Evolutionary conservation across 2,329 filamentous ascomycete genomes (phyloP).

Genomic region (Thermothelomyces thermophilus): DNA sequence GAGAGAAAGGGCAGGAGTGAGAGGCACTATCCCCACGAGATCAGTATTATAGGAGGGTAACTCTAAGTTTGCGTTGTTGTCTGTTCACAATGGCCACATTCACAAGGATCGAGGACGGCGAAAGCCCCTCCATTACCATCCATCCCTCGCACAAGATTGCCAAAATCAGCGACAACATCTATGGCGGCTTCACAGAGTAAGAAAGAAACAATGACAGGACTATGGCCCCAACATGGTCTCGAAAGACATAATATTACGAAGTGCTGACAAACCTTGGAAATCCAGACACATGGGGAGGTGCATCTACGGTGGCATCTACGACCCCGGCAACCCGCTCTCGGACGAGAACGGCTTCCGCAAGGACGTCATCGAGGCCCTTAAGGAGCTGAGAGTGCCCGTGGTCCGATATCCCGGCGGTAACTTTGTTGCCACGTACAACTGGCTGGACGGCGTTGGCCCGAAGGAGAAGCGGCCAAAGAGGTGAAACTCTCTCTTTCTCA

Average conservation of each 20-base stretch:
- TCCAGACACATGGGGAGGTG: constrained; percentile 80
- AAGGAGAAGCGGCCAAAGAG: constrained; percentile 56
- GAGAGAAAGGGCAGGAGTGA: too few relatives aligned
- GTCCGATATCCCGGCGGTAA: constrained; percentile 79
- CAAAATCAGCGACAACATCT: constrained; percentile 73
- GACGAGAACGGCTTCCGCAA: constrained; percentile 70
- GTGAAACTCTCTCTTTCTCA: too few relatives aligned
- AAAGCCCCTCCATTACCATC: constrained; percentile 58
- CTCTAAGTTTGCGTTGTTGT: not conserved
- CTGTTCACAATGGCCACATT: constrained; percentile 58
- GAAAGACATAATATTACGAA: too few relatives aligned
- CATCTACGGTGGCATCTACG: constrained; percentile 82
- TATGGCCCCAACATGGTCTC: too few relatives aligned
- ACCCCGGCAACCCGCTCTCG: constrained; percentile 65
- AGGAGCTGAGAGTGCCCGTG: constrained; percentile 68
- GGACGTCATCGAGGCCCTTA: constrained; percentile 68
- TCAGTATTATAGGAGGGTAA: too few relatives aligned
- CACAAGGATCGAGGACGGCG: constrained; percentile 56
- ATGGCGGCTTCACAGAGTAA: constrained; percentile 79
- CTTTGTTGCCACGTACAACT: constrained; percentile 80
- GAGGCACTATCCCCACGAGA: too few relatives aligned
- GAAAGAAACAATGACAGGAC: too few relatives aligned
- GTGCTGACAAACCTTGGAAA: not conserved
- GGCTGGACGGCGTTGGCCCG: constrained; percentile 74
- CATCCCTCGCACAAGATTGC: constrained; percentile 59